Percentiles rank a stretch among this genome's conserved stretches.
These are phyloP conservation scores for Garcia nutans DNA, from an alignment of 345 rosid species.

Conservation along the genomic window DNA sequence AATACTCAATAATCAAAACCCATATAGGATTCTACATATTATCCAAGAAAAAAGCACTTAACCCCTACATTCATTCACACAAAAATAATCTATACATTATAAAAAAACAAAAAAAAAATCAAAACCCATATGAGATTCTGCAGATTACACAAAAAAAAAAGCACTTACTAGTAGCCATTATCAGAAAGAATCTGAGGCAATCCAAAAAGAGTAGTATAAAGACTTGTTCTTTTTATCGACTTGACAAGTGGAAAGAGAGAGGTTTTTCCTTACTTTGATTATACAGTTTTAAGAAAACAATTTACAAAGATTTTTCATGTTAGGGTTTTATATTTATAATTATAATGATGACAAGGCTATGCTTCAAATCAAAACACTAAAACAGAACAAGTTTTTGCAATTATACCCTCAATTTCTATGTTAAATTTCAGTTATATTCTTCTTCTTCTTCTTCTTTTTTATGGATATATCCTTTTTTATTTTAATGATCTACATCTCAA, in stretches of 20 bases:
- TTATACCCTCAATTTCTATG: not conserved
- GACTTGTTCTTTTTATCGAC: not conserved
- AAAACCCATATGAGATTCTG: too few species aligned
- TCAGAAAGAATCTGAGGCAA: not conserved
- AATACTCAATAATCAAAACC: not conserved
- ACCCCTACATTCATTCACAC: slow-evolving; percentile 44
- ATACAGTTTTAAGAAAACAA: not conserved
- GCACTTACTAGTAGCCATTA: slow-evolving; percentile 43
- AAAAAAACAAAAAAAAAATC: not conserved
- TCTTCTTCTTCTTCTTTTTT: too few species aligned
- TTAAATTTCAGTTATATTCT: too few species aligned
- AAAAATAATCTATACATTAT: too few species aligned
- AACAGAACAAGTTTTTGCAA: too few species aligned
- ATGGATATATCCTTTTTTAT: too few species aligned
- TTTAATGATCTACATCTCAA: too few species aligned
- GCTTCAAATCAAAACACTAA: not conserved
- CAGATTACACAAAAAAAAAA: not conserved
- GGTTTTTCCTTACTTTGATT: not conserved
- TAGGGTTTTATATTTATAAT: slow-evolving; percentile 12
- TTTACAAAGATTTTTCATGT: not conserved
- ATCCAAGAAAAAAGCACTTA: slow-evolving; percentile 28
- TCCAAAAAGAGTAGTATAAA: not conserved
- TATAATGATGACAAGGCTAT: not conserved
- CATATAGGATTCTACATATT: not conserved
- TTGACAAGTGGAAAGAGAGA: too few species aligned